Evolutionary conservation across 176 grass and related monocot genomes (phyloP).

Genomic region (Carex pumila): DNA sequence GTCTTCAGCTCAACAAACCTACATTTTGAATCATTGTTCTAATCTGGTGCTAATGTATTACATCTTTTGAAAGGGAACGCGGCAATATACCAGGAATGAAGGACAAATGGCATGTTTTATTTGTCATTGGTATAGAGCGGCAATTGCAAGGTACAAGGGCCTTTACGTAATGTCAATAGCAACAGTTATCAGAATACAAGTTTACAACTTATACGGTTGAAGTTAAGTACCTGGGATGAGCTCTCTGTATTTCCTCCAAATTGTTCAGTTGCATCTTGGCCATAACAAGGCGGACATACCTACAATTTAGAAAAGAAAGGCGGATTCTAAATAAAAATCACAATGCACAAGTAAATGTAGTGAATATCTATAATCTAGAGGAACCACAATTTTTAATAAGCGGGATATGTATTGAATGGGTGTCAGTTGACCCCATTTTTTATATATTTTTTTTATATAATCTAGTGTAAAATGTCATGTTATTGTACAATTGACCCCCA

Average conservation of each 20-base stretch:
- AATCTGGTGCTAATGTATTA: background rate
- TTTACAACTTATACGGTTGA: too few relatives aligned
- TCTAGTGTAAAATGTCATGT: too few relatives aligned
- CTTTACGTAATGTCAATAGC: background rate
- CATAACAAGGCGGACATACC: constrained; percentile 82
- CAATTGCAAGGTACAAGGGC: background rate
- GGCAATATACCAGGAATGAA: background rate
- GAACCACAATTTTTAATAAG: background rate
- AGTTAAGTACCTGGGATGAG: constrained; percentile 60
- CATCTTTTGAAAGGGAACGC: background rate
- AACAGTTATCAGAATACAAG: background rate
- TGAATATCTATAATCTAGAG: background rate
- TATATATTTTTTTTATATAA: too few relatives aligned
- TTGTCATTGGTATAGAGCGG: background rate
- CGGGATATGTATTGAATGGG: too few relatives aligned
- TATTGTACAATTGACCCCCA: too few relatives aligned
- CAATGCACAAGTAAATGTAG: background rate
- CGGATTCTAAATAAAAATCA: background rate
- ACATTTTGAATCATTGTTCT: constrained; percentile 15
- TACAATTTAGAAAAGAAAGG: constrained; percentile 20
- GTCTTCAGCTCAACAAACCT: constrained; percentile 76
- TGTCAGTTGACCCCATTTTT: too few relatives aligned
- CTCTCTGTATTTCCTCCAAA: constrained; percentile 47
- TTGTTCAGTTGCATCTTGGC: constrained; percentile 52
- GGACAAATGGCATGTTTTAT: background rate